Evolutionary conservation across 805 yeast species (phyloP).

Genomic region (Pichia ethanolica): DNA sequence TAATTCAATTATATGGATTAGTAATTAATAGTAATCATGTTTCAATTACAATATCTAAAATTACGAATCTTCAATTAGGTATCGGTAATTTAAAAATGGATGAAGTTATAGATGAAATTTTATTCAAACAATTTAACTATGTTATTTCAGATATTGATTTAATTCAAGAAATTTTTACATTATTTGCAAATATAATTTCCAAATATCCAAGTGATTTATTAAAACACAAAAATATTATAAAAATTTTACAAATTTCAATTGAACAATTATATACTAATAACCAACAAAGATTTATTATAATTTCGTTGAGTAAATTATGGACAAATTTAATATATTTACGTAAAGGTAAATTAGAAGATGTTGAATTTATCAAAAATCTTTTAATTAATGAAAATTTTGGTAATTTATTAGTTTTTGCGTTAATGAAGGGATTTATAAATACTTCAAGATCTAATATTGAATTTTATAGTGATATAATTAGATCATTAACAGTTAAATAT

Average conservation of each 20-base stretch:
- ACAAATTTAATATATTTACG: constrained; percentile 35
- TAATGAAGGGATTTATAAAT: constrained; percentile 40
- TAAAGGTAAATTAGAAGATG: constrained; percentile 35
- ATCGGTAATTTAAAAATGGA: constrained; percentile 21
- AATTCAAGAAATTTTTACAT: constrained; percentile 42
- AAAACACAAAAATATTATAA: constrained; percentile 14
- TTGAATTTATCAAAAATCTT: constrained; percentile 14
- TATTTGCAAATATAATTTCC: constrained; percentile 27
- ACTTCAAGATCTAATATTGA: constrained; percentile 55
- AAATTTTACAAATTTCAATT: constrained; percentile 30
- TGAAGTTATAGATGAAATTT: constrained; percentile 31
- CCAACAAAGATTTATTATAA: constrained; percentile 49
- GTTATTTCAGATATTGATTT: constrained; percentile 52
- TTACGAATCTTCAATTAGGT: constrained; percentile 11
- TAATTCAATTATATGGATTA: constrained; percentile 31
- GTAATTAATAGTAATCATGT: constrained; percentile 26
- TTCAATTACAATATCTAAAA: constrained; percentile 19
- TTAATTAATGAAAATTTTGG: constrained; percentile 26
- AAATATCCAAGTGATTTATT: constrained; percentile 31
- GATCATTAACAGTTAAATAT: constrained; percentile 31
- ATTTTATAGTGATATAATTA: constrained; percentile 43
- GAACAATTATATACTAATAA: constrained; percentile 30
- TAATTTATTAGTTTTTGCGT: constrained; percentile 28
- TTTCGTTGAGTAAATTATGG: constrained; percentile 53
- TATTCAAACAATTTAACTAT: constrained; percentile 27